Base-by-base conservation (phyloP, 768 basidiomycete species). In the Lentinula detonsa region DNA sequence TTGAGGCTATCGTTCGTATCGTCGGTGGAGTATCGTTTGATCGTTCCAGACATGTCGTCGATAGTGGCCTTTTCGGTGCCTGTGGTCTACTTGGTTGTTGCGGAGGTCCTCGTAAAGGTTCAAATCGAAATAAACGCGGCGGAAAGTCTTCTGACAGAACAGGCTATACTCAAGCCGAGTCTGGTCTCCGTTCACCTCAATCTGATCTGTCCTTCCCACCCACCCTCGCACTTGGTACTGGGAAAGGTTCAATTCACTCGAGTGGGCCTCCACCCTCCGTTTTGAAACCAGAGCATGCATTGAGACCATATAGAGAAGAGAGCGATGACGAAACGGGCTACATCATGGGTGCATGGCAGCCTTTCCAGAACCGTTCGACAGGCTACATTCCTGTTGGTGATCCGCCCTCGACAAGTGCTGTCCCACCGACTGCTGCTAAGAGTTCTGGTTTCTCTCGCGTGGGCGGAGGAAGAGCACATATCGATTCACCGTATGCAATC, bases 261-360 rank as follows among this genome's bases (percentile, higher is more conserved):
- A 43, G 13, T 57, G 84, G 78, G 42, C 84, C 83, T 8, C 89
- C 85, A 11, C 83, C 86, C 13, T 88, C 82, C 21, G 90, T 91
- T 5, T 78, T 93, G 63, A 84, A 85, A 40, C 92, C 91, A 0
- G 91, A 93, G 65, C 89, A 91, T 51, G 90, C 87, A 4, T 77
- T 86, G 63, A 80, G 82, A 50, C 90, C 88, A 33, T 91, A 91
- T 69, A 80, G 79, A 64, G 89, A 92, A 67, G 88, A 92, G 46
- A 88, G 82, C 65, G 91, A 92, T 62, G 89, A 89, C 66, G 91
- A 91, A 64, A 80, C 76, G 59, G 89, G 91, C 11, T 90, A 79
- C 65, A 97, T 98, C 68, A 96, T 98, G 93, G 88, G 87, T 45
- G 92, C 95, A n/a, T 96, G 93, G 92, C 86, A 88, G 65, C 84